These are phyloP conservation scores for Talaromyces amestolkiae DNA, from an alignment of 2,329 filamentous ascomycete species.

Conservation along the genomic window DNA sequence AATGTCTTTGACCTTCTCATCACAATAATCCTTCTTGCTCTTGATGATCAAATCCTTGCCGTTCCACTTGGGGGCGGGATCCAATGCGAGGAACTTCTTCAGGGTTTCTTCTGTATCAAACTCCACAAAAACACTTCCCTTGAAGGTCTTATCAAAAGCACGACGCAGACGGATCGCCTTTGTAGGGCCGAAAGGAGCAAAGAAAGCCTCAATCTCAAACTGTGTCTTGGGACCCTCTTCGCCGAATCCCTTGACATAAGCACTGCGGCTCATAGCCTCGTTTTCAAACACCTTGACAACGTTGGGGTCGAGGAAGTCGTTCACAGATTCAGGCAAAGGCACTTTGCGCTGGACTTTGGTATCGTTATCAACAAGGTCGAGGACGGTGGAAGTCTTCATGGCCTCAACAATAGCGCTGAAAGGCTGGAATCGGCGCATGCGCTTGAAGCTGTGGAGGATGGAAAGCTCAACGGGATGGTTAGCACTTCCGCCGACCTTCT, in stretches of 20 bases:
- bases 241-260: slow-evolving; percentile 95
- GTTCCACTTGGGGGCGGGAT: slow-evolving; percentile 82
- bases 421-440: slow-evolving; percentile 92
- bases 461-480: slow-evolving; percentile 71
- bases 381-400: slow-evolving; percentile 69
- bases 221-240: slow-evolving; percentile 79
- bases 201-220: slow-evolving; percentile 92
- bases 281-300: slow-evolving; percentile 58
- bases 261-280: slow-evolving; percentile 67
- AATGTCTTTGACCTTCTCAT: slow-evolving; percentile 72
- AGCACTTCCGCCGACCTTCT: slow-evolving; percentile 72
- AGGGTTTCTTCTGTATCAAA: slow-evolving; percentile 77
- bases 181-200: slow-evolving; percentile 73
- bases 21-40: slow-evolving; percentile 83
- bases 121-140: slow-evolving; percentile 94
- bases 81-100: slow-evolving; percentile 73
- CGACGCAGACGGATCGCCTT: slow-evolving; percentile 86
- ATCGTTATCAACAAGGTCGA: slow-evolving; percentile 72
- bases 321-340: slow-evolving; percentile 57
- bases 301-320: slow-evolving; percentile 54
- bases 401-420: slow-evolving; percentile 80
- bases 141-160: slow-evolving; percentile 70
- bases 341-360: slow-evolving; percentile 73
- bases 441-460: slow-evolving; percentile 81
- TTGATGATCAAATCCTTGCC: slow-evolving; percentile 75